phyloP scores from a whole-genome alignment of 1,284 basidiomycete genomes.

The Tremellales sp. region DNA sequence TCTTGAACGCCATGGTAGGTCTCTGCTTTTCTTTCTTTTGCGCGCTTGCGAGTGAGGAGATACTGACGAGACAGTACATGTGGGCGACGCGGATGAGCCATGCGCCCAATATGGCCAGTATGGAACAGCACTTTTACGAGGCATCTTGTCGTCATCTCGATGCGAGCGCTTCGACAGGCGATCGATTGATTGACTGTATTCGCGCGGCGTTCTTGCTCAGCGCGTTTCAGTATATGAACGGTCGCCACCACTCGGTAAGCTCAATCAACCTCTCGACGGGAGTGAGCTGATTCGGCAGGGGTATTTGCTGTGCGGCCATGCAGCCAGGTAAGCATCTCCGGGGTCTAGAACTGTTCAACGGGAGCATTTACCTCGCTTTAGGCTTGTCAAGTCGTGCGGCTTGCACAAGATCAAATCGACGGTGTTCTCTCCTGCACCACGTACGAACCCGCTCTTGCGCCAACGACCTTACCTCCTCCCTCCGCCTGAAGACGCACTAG shows the following conservation, averaged over 20 bases:
- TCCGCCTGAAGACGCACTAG: slow-evolving; percentile 39
- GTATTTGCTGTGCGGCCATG: slow-evolving; percentile 35
- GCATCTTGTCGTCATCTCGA: slow-evolving; percentile 34
- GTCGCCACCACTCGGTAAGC: slow-evolving; percentile 36
- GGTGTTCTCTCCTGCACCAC: slow-evolving; percentile 17
- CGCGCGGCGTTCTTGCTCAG: slow-evolving; percentile 38
- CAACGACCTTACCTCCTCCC: slow-evolving; percentile 32
- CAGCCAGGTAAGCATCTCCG: slow-evolving; percentile 15
- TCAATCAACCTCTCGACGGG: background rate
- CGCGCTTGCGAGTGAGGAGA: background rate
- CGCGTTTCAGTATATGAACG: slow-evolving; percentile 38
- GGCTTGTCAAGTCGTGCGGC: slow-evolving; percentile 38
- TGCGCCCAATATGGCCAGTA: slow-evolving; percentile 24
- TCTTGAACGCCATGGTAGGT: slow-evolving; percentile 42
- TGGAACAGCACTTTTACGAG: slow-evolving; percentile 37
- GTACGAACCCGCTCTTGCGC: slow-evolving; percentile 30
- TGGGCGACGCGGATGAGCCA: slow-evolving; percentile 43
- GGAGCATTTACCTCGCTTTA: slow-evolving; percentile 2
- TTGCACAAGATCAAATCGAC: slow-evolving; percentile 38
- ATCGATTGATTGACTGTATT: slow-evolving; percentile 40
- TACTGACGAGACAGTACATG: slow-evolving; percentile 28
- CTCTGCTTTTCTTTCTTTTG: background rate
- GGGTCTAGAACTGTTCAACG: background rate
- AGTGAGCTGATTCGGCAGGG: slow-evolving; percentile 14
- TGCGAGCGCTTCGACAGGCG: slow-evolving; percentile 29